Evolutionary conservation across 331 rosid genomes (phyloP).

Genomic region (Acacia concinna): DNA sequence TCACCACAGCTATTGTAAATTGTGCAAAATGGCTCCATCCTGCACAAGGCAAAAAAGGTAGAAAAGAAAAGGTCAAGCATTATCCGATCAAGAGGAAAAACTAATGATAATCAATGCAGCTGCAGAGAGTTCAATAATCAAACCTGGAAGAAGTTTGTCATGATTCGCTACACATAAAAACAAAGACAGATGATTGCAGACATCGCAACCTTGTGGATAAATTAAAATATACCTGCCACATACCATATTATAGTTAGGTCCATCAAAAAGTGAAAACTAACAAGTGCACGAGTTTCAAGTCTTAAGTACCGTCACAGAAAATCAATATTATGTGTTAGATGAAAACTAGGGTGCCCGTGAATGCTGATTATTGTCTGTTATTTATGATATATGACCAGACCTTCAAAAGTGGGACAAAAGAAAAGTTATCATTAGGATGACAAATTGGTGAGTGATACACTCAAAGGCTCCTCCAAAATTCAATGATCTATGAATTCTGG

Average conservation of each 20-base stretch:
- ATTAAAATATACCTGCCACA: slow-evolving; percentile 93
- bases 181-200: slow-evolving; percentile 96
- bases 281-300: slow-evolving; percentile 14
- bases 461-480: background rate
- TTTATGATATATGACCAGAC: slow-evolving; percentile 21
- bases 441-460: background rate
- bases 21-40: slow-evolving; percentile 99
- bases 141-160: slow-evolving; percentile 99
- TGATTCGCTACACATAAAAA: slow-evolving; percentile 98
- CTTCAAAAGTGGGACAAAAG: slow-evolving; percentile 15
- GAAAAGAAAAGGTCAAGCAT: slow-evolving; percentile 18
- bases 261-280: slow-evolving; percentile 22
- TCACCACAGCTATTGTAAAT: slow-evolving; percentile 97
- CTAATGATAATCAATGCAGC: slow-evolving; percentile 8
- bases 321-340: slow-evolving; percentile 4
- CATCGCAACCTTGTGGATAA: slow-evolving; percentile 99
- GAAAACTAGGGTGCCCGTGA: slow-evolving; percentile 18
- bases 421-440: background rate
- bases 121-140: slow-evolving; percentile 11
- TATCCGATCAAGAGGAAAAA: slow-evolving; percentile 21
- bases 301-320: slow-evolving; percentile 20
- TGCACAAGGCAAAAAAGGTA: slow-evolving; percentile 34
- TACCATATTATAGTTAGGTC: slow-evolving; percentile 30
- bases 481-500: background rate
- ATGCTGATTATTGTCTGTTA: background rate